Evolutionary conservation across 2,329 filamentous ascomycete genomes (phyloP), one percentile per base, ranked within the genome.

Genomic region (Nakataea oryzae): DNA sequence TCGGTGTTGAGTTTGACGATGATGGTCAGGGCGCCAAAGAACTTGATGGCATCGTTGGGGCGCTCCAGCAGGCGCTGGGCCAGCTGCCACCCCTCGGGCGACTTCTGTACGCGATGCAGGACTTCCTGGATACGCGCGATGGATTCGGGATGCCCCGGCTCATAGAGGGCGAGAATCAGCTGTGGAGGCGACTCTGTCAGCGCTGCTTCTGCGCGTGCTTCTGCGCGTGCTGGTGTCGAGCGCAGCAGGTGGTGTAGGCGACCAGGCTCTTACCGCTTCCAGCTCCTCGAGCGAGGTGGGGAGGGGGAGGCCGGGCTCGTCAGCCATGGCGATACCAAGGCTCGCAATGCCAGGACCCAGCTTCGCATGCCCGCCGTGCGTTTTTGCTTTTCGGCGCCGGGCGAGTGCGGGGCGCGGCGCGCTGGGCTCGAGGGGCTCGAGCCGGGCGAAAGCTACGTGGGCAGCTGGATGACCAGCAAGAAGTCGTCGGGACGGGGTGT

Each of bases 1-100:
- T 95, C 91, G n/a, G 87, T 88, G 72, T 97, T 97, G 63, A 97
- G 84, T 76, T 97, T 99, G 68, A 97, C 86, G 60, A 91, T 96
- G 67, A 97, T 88, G 0, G 93, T 97, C 63, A 97, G 81, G 32
- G 93, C 93, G 17, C 91, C 95, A 71, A 96, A 96, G 75, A 97
- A 97, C 66, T 89, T 88, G 67, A 95, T 85, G 69, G 93, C 88
- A 64, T 89, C 83, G 67, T 90, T 86, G 0, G 64, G 62, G 12
- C 65, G 64, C 12, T 67, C 65, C 13, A 97, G 78, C 17, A 97
- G 79, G 60, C 85, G 84, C 70, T 93, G 87, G 26, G 91, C 92
- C 57, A 97, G 81, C 62, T 89, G 82, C 95, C 95, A 99, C 62
- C 92, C 93, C 69, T 90, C 81, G 2, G 87, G 80, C 2, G 91